Evolutionary conservation across 768 basidiomycete species (phyloP).

Genomic region (Suillus americanus): DNA sequence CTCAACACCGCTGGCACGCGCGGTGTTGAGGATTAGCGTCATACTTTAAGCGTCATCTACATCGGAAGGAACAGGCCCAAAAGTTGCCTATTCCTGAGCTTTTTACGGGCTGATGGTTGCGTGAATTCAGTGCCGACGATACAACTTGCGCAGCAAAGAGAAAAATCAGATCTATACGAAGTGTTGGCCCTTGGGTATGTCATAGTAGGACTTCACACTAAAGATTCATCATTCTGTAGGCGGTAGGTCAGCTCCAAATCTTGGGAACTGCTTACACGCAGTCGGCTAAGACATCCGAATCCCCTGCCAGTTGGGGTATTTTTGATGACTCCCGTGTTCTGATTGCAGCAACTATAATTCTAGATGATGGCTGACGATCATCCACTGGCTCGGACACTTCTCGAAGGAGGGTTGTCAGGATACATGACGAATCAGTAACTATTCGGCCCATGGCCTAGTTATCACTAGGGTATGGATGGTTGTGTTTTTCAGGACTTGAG

Average conservation of each 20-base stretch:
- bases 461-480: background rate
- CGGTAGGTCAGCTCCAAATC: background rate
- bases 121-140: background rate
- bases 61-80: constrained; percentile 7
- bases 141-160: background rate
- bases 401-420: background rate
- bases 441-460: background rate
- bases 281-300: no score
- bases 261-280: background rate
- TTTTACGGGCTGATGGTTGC: background rate
- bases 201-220: background rate
- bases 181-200: no score
- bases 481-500: no score
- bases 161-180: background rate
- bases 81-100: background rate
- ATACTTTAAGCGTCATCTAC: no score
- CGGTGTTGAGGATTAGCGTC: no score
- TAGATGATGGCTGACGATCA: background rate
- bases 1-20: background rate
- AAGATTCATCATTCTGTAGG: background rate
- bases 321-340: background rate
- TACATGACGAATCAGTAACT: background rate
- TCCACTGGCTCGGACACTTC: background rate
- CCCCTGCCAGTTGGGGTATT: no score
- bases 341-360: background rate